Base-by-base conservation (phyloP, 2,329 filamentous ascomycete genomes). In the Colletotrichum sp. region DNA sequence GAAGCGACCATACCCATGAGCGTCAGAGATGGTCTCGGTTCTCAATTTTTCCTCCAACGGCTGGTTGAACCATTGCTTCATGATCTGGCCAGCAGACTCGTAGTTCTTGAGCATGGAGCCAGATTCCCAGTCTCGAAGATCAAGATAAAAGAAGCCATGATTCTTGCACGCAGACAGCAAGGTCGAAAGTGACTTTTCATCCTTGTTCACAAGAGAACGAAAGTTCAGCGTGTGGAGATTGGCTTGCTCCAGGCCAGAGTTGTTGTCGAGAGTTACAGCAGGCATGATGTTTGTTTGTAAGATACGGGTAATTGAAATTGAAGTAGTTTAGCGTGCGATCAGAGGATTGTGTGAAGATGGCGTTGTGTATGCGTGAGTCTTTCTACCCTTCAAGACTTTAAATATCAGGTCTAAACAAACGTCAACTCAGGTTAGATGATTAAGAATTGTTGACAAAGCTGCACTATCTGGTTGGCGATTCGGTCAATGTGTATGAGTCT, bases 301-400 rank as follows among this genome's bases (percentile, higher is more conserved):
- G 36, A 16, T 38, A 18, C 8, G 38, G 38, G 16, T n/a, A n/a
- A 10, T 43, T 43, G 8, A 0, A 43, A 43, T n/a, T 43, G 38
- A 43, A n/a, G 0, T 43, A 0, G 38, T 43, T 43, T 0, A n/a
- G 0, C 16, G 38, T 43, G 16, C 16, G 16, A 43, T 10, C 16
- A 43, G 38, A 43, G 16, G 8, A 9, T 43, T 43, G 38, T 43
- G 8, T 9, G 38, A 43, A 43, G 38, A 43, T n/a, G 38, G 16
- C 38, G 38, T 43, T 43, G 0, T 18, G 5, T n/a, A n/a, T 10
- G 38, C 38, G 38, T 43, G 16, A 18, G 8, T n/a, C 38, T 10
- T 6, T n/a, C 6, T n/a, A 18, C 38, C 38, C 38, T 18, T 6
- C 16, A 43, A 43, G 16, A 18, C 0, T n/a, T n/a, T 43, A 43